phyloP scores from a whole-genome alignment of 2,329 filamentous ascomycete species.

The Hypoxylon sp. region DNA sequence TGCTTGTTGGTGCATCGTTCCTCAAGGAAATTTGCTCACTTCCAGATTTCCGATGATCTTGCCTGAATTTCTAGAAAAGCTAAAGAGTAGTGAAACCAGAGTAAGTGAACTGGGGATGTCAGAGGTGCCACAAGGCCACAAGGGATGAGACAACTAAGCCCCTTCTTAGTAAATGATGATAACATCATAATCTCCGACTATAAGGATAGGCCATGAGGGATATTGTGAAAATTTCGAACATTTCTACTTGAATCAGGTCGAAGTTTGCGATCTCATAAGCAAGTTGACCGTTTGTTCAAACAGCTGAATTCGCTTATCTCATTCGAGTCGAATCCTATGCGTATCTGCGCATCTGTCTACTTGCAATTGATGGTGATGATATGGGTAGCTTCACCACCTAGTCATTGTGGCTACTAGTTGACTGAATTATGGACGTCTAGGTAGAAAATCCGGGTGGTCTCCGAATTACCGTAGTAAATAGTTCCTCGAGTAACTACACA shows the following conservation, averaged over 20 bases:
- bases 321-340: not conserved
- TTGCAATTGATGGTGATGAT: not conserved
- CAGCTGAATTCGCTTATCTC: slow-evolving; percentile 1
- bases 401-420: not conserved
- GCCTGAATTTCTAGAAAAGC: not conserved
- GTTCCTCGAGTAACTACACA: not conserved
- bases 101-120: slow-evolving; percentile 1
- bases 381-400: not conserved
- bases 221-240: not conserved
- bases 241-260: not conserved
- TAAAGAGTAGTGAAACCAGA: not conserved
- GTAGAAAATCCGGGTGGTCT: not conserved
- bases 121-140: slow-evolving; percentile 20
- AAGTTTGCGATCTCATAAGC: not conserved
- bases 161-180: slow-evolving; percentile 15
- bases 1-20: slow-evolving; percentile 18
- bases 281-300: slow-evolving; percentile 11
- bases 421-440: not conserved
- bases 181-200: slow-evolving; percentile 1
- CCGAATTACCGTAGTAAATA: not conserved
- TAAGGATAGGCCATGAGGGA: not conserved
- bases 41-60: slow-evolving; percentile 9
- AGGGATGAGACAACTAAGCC: slow-evolving; percentile 18
- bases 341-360: not conserved
- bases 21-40: not conserved